A percentile compares a stretch with the other conserved stretches of the same genome.
Conservation (phyloP, 176 grass and related monocot species). For the Calamus simplicifolius region DNA sequence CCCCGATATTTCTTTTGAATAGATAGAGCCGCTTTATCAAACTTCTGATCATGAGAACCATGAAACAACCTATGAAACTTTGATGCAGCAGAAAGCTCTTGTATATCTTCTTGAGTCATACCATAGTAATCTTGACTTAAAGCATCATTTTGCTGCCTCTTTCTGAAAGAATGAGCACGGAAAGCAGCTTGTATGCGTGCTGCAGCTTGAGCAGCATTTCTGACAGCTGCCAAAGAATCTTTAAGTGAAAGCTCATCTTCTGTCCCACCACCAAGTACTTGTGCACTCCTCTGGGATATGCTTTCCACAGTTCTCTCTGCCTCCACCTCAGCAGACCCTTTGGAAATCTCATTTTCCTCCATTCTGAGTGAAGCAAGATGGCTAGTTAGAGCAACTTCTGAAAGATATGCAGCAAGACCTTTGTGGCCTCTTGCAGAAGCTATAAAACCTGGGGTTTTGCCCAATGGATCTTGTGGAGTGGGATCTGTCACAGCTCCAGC, state of each 20-base stretch:
- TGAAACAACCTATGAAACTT: constrained; percentile 38
- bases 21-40: constrained; percentile 85
- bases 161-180: constrained; percentile 87
- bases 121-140: constrained; percentile 64
- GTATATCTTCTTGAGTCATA: constrained; percentile 86
- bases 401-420: constrained; percentile 86
- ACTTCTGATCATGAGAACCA: constrained; percentile 41
- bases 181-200: constrained; percentile 96
- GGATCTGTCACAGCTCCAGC: constrained; percentile 81
- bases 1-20: constrained; percentile 95
- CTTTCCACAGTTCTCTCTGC: constrained; percentile 57
- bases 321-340: constrained; percentile 55
- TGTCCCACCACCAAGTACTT: constrained; percentile 32
- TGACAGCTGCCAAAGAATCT: constrained; percentile 95
- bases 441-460: constrained; percentile 90
- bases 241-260: constrained; percentile 91
- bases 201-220: constrained; percentile 83
- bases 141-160: constrained; percentile 48
- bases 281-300: constrained; percentile 50
- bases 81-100: constrained; percentile 64
- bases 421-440: constrained; percentile 68
- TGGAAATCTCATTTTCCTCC: constrained; percentile 49
- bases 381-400: constrained; percentile 70
- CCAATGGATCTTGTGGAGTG: constrained; percentile 80
- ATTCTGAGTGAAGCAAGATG: constrained; percentile 77